Percentiles rank a stretch among this genome's conserved stretches.
These are phyloP conservation scores for Pseudocercospora macadamiae DNA, from an alignment of 2,329 filamentous ascomycete species.

Conservation along the genomic window DNA sequence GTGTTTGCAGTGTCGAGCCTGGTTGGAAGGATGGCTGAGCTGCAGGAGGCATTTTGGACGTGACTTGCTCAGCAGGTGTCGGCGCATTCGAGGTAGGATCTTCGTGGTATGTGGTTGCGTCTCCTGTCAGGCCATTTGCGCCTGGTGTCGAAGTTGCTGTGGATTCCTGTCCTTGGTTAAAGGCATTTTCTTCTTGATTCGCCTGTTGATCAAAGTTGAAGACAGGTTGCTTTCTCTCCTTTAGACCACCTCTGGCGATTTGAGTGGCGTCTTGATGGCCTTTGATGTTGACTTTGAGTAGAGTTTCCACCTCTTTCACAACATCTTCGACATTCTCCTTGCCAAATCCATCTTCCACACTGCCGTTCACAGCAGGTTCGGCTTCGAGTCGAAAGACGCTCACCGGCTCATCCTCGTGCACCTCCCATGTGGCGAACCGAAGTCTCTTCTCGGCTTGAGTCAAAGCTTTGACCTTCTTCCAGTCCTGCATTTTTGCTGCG, in stretches of 20 bases:
- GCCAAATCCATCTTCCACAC: conserved; percentile 29
- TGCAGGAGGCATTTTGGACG: conserved; percentile 1
- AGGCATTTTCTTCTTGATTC: conserved; percentile 14
- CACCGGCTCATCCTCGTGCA: conserved; percentile 30
- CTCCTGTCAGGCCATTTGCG: conserved; percentile 10
- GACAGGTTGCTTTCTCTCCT: conserved; percentile 29
- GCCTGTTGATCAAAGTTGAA: conserved; percentile 18
- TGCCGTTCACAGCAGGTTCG: conserved; percentile 51
- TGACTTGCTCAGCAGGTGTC: conserved; percentile 6
- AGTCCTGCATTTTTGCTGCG: conserved; percentile 73
- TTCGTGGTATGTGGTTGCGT: conserved; percentile 15
- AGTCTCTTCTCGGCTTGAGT: conserved; percentile 76
- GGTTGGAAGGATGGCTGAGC: conserved; percentile 5
- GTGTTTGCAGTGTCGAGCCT: not conserved
- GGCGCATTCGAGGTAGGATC: conserved; percentile 13
- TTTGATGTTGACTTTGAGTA: conserved; percentile 67
- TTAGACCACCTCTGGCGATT: conserved; percentile 41
- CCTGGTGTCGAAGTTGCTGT: conserved; percentile 61
- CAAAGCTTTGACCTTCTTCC: conserved; percentile 69
- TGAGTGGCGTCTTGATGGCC: conserved; percentile 34
- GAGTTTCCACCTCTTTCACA: conserved; percentile 71
- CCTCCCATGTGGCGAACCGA: conserved; percentile 63
- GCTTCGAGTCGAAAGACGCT: conserved; percentile 48
- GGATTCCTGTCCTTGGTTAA: conserved; percentile 14
- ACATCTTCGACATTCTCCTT: conserved; percentile 70